Base-by-base conservation (phyloP, 202 grass and related monocot genomes). In the Brachypodium distachyon region DNA sequence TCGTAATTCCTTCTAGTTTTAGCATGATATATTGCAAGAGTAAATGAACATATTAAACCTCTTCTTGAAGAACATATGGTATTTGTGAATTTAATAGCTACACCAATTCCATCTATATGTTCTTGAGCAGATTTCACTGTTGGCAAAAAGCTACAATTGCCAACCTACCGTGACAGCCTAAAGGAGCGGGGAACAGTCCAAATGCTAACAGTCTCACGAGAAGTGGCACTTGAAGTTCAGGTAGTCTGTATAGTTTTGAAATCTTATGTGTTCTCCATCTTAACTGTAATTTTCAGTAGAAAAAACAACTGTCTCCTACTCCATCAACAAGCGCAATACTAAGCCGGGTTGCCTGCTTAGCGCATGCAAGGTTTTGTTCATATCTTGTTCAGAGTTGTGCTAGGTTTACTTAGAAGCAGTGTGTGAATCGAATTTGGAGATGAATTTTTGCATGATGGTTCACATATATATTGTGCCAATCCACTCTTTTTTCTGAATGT, bases 171-270 rank as follows among this genome's bases (percentile, higher is more conserved):
- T 89, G 89, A 90, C 49, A 83, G 92, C 74, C 80, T 99, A 65
- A 95, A 79, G 70, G 92, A 99, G 70, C 70, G 87, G 51, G 87
- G 83, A 81, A 99, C 87, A 23, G 62, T 99, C 54, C 96, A 99
- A 91, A 99, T 99, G 87, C 66, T 99, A 28, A 99, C 96, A 21
- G 61, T 92, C 40, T 95, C 96, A 63, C 82, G 92, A 64, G 96
- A 99, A 90, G 92, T 93, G 17, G 96, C 96, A 63, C 86, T 99
- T 89, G 92, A 99, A 81, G 83, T 99, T 87, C 96, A 99, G 92
- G 96, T 96, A 91, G 29, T 9, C 25, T 86, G 29, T 57, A 60
- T 26, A 72, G 1, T 29, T 71, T 38, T 57, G 26, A 53, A 59
- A 56, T 59, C 9, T 63, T 26, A 62, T 49, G 61, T 64, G 47